phyloP scores from a whole-genome alignment of 805 yeast species.

The Schwanniomyces pseudopolymorphus region DNA sequence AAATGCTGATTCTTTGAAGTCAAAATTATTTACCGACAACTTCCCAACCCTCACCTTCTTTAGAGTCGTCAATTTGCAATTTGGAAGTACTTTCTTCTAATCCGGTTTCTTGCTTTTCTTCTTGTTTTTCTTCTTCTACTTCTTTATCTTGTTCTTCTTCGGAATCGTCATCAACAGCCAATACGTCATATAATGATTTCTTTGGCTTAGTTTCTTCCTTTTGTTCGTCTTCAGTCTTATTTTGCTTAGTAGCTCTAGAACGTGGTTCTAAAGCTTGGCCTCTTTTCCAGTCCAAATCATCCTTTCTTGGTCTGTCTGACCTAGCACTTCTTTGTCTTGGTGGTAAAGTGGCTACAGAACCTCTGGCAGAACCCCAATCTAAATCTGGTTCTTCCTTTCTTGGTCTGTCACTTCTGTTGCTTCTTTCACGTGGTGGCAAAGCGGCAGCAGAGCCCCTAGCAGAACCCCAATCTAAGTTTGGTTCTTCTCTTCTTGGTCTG shows the following conservation, averaged over 20 bases:
- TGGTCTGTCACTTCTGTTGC: conserved; percentile 21
- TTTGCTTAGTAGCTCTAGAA: conserved; percentile 5
- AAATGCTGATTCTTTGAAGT: background rate
- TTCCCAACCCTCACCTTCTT: conserved; percentile 35
- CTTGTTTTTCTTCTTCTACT: conserved; percentile 14
- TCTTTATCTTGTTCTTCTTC: conserved; percentile 22
- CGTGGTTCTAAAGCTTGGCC: conserved; percentile 32
- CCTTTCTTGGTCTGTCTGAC: conserved; percentile 20
- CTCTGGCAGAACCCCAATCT: conserved; percentile 43
- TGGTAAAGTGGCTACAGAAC: conserved; percentile 22
- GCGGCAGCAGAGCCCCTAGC: conserved; percentile 34
- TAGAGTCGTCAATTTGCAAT: conserved; percentile 22
- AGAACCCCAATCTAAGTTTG: conserved; percentile 60
- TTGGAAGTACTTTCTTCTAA: conserved; percentile 26
- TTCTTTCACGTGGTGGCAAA: conserved; percentile 20
- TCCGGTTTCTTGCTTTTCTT: conserved; percentile 14
- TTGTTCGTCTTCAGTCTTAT: conserved; percentile 12
- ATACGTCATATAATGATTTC: conserved; percentile 34
- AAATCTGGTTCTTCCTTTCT: conserved; percentile 39
- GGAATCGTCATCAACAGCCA: conserved; percentile 33
- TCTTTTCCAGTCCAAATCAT: conserved; percentile 37
- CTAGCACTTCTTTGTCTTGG: conserved; percentile 28
- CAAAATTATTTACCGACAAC: conserved; percentile 30
- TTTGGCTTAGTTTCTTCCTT: conserved; percentile 23
- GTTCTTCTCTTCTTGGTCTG: conserved; percentile 47